A percentile compares a stretch with the other conserved stretches of the same genome.
Conservation (phyloP, 2,329 filamentous ascomycete species). For the Phaeophleospora eucalypticola region DNA sequence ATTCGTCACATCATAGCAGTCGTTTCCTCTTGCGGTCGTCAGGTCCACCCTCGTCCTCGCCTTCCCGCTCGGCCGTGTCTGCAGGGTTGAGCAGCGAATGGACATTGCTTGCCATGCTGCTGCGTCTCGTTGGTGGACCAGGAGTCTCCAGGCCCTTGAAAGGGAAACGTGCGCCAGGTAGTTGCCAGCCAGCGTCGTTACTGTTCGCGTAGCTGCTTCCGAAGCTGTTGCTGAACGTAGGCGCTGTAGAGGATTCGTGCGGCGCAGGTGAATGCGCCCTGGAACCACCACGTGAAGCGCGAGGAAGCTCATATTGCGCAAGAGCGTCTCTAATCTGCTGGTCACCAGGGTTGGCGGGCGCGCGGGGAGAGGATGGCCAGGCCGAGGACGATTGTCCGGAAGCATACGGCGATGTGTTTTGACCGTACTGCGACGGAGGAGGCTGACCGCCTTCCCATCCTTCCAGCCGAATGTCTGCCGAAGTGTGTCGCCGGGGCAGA, state of each 20-base stretch:
- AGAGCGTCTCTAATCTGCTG: slow-evolving; percentile 61
- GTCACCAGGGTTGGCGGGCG: slow-evolving; percentile 48
- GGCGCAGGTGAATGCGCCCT: slow-evolving; percentile 43
- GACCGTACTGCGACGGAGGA: slow-evolving; percentile 43
- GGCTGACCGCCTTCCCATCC: slow-evolving; percentile 70
- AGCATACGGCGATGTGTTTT: slow-evolving; percentile 58
- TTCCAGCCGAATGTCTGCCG: slow-evolving; percentile 79
- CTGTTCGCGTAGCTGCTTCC: slow-evolving; percentile 47
- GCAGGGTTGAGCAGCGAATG: slow-evolving; percentile 65
- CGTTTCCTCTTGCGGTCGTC: slow-evolving; percentile 62
- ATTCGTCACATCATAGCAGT: slow-evolving; percentile 38
- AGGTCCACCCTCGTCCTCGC: slow-evolving; percentile 56
- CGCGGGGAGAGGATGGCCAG: slow-evolving; percentile 63
- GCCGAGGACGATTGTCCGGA: slow-evolving; percentile 59
- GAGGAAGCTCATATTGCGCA: slow-evolving; percentile 61
- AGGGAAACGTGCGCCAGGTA: slow-evolving; percentile 49
- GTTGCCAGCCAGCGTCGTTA: slow-evolving; percentile 54
- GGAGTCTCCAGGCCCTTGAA: slow-evolving; percentile 49
- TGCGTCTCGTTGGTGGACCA: slow-evolving; percentile 61
- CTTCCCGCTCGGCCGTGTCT: slow-evolving; percentile 62
- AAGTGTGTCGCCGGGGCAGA: slow-evolving; percentile 81
- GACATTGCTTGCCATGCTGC: slow-evolving; percentile 68
- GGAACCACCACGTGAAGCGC: slow-evolving; percentile 40
- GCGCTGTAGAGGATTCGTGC: slow-evolving; percentile 31
- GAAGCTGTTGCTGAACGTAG: slow-evolving; percentile 45